Percentiles rank a stretch among this genome's conserved stretches.
Conservation (phyloP, 2,329 filamentous ascomycete genomes). For the Diaporthe sp. region DNA sequence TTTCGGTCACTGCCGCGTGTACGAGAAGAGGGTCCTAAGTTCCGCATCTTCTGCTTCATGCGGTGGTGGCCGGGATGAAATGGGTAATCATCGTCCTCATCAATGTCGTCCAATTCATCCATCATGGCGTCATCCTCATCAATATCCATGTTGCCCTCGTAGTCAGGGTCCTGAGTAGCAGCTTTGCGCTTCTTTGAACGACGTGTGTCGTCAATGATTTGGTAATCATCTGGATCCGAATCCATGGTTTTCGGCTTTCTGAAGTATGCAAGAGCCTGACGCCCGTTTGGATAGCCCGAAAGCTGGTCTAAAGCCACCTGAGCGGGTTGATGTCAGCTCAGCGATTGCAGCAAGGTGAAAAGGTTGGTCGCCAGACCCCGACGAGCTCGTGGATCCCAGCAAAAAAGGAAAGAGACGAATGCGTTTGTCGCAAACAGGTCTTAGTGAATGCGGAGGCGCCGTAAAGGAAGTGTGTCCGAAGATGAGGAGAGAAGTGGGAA, state of each 20-base stretch:
- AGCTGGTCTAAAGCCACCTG: slow-evolving; percentile 51
- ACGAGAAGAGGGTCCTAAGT: slow-evolving; percentile 13
- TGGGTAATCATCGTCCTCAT: slow-evolving; percentile 38
- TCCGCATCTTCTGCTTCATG: background rate
- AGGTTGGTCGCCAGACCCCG: background rate
- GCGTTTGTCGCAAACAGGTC: background rate
- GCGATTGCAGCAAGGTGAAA: background rate
- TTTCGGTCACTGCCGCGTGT: slow-evolving; percentile 27
- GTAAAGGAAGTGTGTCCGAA: background rate
- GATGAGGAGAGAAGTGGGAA: too few species aligned
- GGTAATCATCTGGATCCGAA: slow-evolving; percentile 37
- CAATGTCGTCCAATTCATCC: slow-evolving; percentile 28
- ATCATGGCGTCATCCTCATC: slow-evolving; percentile 44
- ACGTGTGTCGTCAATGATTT: slow-evolving; percentile 23
- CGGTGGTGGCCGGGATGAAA: slow-evolving; percentile 37
- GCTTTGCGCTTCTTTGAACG: slow-evolving; percentile 37
- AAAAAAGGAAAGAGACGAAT: background rate
- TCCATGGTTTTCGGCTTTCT: slow-evolving; percentile 41
- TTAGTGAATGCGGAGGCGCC: background rate
- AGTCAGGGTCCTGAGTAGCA: slow-evolving; percentile 50
- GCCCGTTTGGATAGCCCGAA: slow-evolving; percentile 46
- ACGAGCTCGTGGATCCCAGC: background rate
- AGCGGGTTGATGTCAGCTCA: slow-evolving; percentile 6
- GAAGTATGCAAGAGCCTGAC: slow-evolving; percentile 45
- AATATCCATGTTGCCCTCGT: slow-evolving; percentile 42